Conservation (phyloP, 2,329 filamentous ascomycete species). For the Arachnopeziza araneosa region DNA sequence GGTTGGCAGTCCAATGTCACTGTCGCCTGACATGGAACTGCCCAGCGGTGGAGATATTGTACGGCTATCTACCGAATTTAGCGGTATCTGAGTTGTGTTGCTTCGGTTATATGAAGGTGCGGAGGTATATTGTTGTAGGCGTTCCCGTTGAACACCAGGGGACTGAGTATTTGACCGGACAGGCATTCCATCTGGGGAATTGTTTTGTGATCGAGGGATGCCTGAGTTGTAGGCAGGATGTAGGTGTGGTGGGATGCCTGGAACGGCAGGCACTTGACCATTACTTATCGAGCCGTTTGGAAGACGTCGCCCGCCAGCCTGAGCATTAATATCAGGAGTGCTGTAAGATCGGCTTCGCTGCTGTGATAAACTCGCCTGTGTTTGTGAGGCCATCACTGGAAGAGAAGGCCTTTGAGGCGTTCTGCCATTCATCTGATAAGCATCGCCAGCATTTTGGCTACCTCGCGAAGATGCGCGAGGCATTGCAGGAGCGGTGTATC, state of each 20-base stretch:
- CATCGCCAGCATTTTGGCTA: conserved; percentile 56
- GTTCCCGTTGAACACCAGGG: conserved; percentile 60
- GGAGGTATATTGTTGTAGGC: conserved; percentile 33
- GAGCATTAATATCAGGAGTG: conserved; percentile 85
- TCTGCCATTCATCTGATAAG: conserved; percentile 57
- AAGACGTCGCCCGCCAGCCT: conserved; percentile 50
- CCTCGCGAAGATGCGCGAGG: conserved; percentile 76
- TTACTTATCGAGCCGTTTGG: conserved; percentile 45
- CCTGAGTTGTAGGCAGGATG: conserved; percentile 53
- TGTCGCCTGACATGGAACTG: conserved; percentile 25
- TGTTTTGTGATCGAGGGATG: conserved; percentile 74
- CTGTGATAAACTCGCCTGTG: conserved; percentile 46
- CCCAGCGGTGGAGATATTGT: conserved; percentile 43
- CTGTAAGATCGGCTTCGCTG: conserved; percentile 85
- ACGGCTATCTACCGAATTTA: conserved; percentile 28
- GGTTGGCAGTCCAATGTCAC: conserved; percentile 53
- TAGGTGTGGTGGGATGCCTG: conserved; percentile 68
- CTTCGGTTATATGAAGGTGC: conserved; percentile 31
- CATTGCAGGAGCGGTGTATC: conserved; percentile 86
- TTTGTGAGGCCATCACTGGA: conserved; percentile 59
- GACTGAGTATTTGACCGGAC: conserved; percentile 66
- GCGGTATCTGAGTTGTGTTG: conserved; percentile 26
- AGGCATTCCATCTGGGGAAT: conserved; percentile 67
- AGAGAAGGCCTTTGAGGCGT: conserved; percentile 73
- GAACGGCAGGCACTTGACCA: conserved; percentile 58